These are phyloP conservation scores for Phytophthora pistaciae DNA, from an alignment of 352 stramenopile genomes.

Conservation along the genomic window DNA sequence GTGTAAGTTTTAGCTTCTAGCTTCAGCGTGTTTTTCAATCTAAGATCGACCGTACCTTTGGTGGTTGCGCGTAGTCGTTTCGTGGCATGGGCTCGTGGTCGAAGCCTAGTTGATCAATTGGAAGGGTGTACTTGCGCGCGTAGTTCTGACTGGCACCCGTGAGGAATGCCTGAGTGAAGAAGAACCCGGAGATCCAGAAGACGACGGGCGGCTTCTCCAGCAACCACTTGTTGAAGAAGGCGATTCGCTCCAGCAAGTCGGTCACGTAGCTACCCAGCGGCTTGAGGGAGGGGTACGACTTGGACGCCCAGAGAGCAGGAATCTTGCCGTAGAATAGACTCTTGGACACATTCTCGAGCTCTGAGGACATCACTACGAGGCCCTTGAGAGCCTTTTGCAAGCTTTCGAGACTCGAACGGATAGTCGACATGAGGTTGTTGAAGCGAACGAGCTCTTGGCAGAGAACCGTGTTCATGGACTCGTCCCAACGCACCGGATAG, in stretches of 20 bases:
- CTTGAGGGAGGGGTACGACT: constrained; percentile 95
- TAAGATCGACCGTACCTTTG: constrained; percentile 49
- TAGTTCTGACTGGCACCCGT: constrained; percentile 96
- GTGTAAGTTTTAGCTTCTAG: constrained; percentile 5
- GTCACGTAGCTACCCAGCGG: constrained; percentile 92
- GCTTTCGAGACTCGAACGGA: constrained; percentile 86
- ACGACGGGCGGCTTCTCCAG: constrained; percentile 87
- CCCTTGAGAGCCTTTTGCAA: constrained; percentile 93
- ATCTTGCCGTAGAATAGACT: constrained; percentile 95
- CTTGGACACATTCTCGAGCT: constrained; percentile 94
- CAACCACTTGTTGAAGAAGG: constrained; percentile 93
- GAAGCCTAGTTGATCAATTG: constrained; percentile 91
- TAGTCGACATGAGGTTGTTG: constrained; percentile 93
- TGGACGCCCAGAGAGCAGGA: constrained; percentile 88
- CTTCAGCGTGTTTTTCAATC: background rate
- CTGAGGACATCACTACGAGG: constrained; percentile 94
- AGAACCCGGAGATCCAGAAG: constrained; percentile 97
- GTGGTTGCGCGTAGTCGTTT: constrained; percentile 76
- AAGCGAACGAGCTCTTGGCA: constrained; percentile 95
- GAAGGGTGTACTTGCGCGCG: constrained; percentile 91
- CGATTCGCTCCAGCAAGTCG: constrained; percentile 92
- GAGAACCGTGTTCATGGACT: constrained; percentile 95
- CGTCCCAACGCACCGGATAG: constrained; percentile 93
- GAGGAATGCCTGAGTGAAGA: constrained; percentile 97
- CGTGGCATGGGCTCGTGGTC: constrained; percentile 85